These are phyloP conservation scores for Mycotypha africana DNA, from an alignment of 371 early-diverging fungal species.

Conservation along the genomic window DNA sequence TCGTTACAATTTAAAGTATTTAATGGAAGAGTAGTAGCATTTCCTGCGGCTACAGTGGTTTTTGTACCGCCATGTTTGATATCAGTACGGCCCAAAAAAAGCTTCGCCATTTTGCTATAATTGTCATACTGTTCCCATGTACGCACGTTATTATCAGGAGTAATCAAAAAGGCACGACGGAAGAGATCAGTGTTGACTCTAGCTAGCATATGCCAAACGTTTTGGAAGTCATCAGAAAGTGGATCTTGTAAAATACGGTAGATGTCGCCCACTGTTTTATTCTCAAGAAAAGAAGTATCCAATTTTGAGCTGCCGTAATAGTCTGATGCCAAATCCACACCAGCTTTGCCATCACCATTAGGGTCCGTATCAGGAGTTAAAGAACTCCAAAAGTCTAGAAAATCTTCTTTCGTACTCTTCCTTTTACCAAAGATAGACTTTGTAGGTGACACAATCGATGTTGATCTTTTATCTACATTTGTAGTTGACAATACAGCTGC, in stretches of 20 bases:
- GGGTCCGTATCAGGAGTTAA: conserved; percentile 20
- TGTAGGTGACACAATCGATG: background rate
- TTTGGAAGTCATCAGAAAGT: conserved; percentile 39
- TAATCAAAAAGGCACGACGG: conserved; percentile 56
- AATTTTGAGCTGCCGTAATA: conserved; percentile 7
- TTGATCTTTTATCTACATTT: no score
- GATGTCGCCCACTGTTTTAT: conserved; percentile 7
- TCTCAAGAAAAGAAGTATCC: background rate
- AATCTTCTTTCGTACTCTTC: conserved; percentile 15
- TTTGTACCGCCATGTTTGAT: conserved; percentile 17
- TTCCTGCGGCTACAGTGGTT: conserved; percentile 16
- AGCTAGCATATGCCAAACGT: conserved; percentile 50
- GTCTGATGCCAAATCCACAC: background rate
- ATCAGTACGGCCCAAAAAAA: conserved; percentile 21
- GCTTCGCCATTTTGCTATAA: conserved; percentile 42
- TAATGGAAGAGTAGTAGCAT: conserved; percentile 6
- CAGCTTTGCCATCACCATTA: conserved; percentile 10
- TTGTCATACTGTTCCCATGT: conserved; percentile 58
- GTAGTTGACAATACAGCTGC: no score
- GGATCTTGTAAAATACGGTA: conserved; percentile 44
- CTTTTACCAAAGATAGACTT: conserved; percentile 13
- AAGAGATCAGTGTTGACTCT: conserved; percentile 49
- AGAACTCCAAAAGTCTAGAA: conserved; percentile 19
- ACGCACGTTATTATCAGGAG: conserved; percentile 68
- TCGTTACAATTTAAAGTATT: background rate